These are phyloP conservation scores for Capniomyces stellatus DNA, from an alignment of 371 early-diverging fungal genomes.

Conservation along the genomic window DNA sequence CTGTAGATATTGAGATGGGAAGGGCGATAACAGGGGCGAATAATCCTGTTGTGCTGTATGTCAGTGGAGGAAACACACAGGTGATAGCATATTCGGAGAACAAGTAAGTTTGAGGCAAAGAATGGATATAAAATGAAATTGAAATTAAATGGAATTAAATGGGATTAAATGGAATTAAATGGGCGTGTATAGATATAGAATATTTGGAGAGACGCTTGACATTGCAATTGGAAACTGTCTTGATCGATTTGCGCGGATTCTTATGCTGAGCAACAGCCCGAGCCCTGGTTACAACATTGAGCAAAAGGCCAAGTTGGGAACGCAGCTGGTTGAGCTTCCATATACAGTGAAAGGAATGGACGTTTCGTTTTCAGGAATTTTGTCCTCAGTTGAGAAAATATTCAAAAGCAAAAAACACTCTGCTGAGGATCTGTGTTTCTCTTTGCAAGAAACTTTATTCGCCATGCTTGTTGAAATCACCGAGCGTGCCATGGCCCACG, in stretches of 20 bases:
- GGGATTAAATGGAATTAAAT: slow-evolving; percentile 9
- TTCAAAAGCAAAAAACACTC: slow-evolving; percentile 38
- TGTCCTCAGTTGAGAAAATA: slow-evolving; percentile 62
- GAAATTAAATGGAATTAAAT: slow-evolving; percentile 4
- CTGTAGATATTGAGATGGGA: slow-evolving; percentile 97
- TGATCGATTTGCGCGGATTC: slow-evolving; percentile 92
- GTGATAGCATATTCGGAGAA: slow-evolving; percentile 94
- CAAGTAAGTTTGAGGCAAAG: slow-evolving; percentile 20
- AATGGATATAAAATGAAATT: too few species aligned
- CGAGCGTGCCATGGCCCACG: slow-evolving; percentile 99
- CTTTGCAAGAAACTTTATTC: slow-evolving; percentile 97
- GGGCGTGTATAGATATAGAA: slow-evolving; percentile 49
- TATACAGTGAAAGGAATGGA: slow-evolving; percentile 99
- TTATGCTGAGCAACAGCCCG: slow-evolving; percentile 92
- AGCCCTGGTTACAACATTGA: slow-evolving; percentile 98
- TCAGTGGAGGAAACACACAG: slow-evolving; percentile 99
- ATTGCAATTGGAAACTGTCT: slow-evolving; percentile 99
- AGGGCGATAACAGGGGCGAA: slow-evolving; percentile 90
- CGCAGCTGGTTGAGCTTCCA: slow-evolving; percentile 76
- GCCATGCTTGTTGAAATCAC: slow-evolving; percentile 98
- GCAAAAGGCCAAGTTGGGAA: slow-evolving; percentile 82
- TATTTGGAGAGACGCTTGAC: slow-evolving; percentile 99
- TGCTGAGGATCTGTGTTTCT: slow-evolving; percentile 89
- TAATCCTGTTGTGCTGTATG: slow-evolving; percentile 97
- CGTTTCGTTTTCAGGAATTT: slow-evolving; percentile 96